Conservation (phyloP, 129 eudicot species). For the Logfia minima region DNA sequence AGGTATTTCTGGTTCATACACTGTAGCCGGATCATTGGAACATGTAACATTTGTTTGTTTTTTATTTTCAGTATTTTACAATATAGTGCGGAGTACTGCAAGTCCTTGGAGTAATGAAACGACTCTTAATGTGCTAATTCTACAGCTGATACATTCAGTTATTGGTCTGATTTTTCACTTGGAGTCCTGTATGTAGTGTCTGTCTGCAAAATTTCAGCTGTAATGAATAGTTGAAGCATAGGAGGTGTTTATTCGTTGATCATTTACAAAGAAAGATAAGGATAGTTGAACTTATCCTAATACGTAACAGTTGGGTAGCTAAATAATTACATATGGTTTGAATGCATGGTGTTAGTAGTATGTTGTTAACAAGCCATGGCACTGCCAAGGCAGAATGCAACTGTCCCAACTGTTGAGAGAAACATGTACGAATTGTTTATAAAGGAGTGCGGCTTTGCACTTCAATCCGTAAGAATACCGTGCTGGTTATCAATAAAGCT, state of each 20-base stretch:
- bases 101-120: neutral
- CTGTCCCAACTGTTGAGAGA: too few species aligned
- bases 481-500: too few species aligned
- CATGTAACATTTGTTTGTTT: conserved; percentile 7
- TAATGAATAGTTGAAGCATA: neutral
- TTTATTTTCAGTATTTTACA: neutral
- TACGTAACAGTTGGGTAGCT: too few species aligned
- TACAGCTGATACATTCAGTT: neutral
- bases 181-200: neutral
- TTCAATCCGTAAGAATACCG: too few species aligned
- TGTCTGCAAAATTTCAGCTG: neutral
- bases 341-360: too few species aligned
- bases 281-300: too few species aligned
- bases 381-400: too few species aligned
- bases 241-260: neutral
- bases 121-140: neutral
- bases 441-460: too few species aligned
- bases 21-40: neutral
- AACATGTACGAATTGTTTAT: too few species aligned
- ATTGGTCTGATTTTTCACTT: neutral
- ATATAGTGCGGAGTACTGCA: conserved; percentile 14
- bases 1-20: neutral
- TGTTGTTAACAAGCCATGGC: too few species aligned
- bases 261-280: neutral
- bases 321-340: too few species aligned